Base-by-base conservation (phyloP, 352 stramenopile species). In the Aphanomyces stellatus region DNA sequence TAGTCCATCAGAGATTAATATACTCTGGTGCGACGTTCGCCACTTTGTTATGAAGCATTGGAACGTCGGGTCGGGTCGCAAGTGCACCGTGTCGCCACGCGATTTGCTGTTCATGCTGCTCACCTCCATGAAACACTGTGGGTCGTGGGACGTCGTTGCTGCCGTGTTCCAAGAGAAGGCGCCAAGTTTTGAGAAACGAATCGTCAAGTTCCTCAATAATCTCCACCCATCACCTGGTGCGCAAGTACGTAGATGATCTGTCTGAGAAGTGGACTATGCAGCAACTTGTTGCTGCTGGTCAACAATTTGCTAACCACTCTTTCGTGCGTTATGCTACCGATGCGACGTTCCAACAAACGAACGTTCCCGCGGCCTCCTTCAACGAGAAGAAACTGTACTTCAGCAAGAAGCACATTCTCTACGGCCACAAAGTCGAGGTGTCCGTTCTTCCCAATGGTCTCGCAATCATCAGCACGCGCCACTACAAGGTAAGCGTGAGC, bases 371-470 rank as follows among this genome's bases (percentile, higher is more conserved):
- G 1, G 27, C 48, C 7, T 33, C 49, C 17, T 35, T 34, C 28
- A n/a, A 17, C 2, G 25, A 51, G 17, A 60, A 57, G 33, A 31
- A 69, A 6, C 24, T 51, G 1, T 71, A 66, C 41, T 71, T 65
- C 35, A 72, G 49, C 28, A n/a, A 6, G 7, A 73, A 71, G 34
- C 62, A 71, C 27, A 6, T 64, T 4, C 43, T 76, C 1, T 62
- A 76, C 24, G 62, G 67, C 13, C 62, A 69, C 42, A 69, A 71
- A 37, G 57, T 71, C 4, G 66, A 71, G 40, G 62, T 73, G 3
- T 71, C 66, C 0, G 66, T 71, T 0, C 34, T 76, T 6, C 62
- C 62, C 0, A 72, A 43, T 37, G 57, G 67, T 4, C 40, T 60
- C 0, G 62, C 62, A 0, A 59, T 73, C 13, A 66, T 72, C 53